Base-by-base conservation (phyloP, 2,329 filamentous ascomycete species). In the Aspergillus sp. region DNA sequence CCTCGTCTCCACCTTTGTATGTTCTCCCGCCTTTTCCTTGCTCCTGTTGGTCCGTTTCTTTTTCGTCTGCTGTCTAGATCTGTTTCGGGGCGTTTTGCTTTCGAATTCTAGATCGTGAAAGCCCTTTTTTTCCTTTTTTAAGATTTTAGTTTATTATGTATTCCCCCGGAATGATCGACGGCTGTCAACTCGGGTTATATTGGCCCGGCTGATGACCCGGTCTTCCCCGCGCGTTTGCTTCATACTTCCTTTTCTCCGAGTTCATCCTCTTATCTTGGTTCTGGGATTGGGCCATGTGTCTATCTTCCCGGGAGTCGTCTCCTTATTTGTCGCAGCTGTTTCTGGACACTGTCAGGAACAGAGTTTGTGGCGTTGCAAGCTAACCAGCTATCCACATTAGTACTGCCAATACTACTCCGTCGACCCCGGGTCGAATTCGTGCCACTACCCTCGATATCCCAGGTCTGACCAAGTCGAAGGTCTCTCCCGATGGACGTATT, bases 391-490 rank as follows among this genome's bases (percentile, higher is more conserved):
- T 55, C 32, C 32, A 36, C 32, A 13, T 3, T 63, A 74, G 70
- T 48, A 63, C 57, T 51, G 71, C 68, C 55, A 59, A 61, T 51
- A 62, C 63, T 39, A 65, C 69, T 25, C 59, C 66, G 13, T 64
- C 88, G 25, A 96, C 93, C 5, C 92, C 93, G 28, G 85, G 92
- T 52, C 87, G 89, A 65, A 85, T 89, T 21, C 92, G 96, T 76
- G 92, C 95, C 9, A 98, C 95, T 15, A 97, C 95, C 13, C 88
- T 98, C 70, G 96, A 97, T 76, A 97, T 99, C 62, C 95, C 95
- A 59, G 95, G 95, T 66, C 88, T 99, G 82, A 99, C 95, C 61
- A 90, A 92, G 72, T 98, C 94, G 62, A 92, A 92, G 72, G 92
- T 96, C 52, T 99, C 95, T 1, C 95, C 95, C 8, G 95, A 99